These are phyloP conservation scores for Diutina scorzettiae DNA, from an alignment of 1,139 yeast genomes.

Conservation along the genomic window DNA sequence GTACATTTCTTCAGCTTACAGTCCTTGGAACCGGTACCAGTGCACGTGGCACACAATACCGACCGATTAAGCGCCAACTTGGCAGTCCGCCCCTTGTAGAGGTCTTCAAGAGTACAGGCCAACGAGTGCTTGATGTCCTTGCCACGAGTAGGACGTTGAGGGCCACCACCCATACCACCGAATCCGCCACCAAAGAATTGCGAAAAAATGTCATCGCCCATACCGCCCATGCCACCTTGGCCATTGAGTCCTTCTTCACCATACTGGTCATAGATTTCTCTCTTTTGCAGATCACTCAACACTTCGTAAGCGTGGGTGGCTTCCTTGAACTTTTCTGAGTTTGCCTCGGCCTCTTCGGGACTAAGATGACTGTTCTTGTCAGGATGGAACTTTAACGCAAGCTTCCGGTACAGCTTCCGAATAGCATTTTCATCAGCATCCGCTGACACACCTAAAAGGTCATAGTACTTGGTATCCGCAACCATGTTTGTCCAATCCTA, in stretches of 20 bases:
- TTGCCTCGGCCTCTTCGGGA: conserved; percentile 61
- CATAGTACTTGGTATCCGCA: conserved; percentile 82
- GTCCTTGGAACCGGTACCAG: conserved; percentile 93
- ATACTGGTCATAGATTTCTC: conserved; percentile 77
- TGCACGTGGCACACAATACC: conserved; percentile 74
- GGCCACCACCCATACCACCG: conserved; percentile 42
- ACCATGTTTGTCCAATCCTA: conserved; percentile 48
- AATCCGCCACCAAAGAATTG: conserved; percentile 80
- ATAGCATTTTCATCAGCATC: conserved; percentile 73
- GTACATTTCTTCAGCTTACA: conserved; percentile 84
- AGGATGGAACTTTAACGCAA: conserved; percentile 91
- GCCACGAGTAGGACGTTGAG: conserved; percentile 55
- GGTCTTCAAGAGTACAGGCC: conserved; percentile 78
- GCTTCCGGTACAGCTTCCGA: conserved; percentile 89
- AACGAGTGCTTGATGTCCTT: conserved; percentile 87
- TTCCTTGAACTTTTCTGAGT: conserved; percentile 79
- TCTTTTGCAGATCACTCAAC: conserved; percentile 75
- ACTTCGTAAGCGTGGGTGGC: conserved; percentile 85
- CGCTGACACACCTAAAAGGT: conserved; percentile 68
- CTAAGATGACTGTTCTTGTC: conserved; percentile 53
- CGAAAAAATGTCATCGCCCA: conserved; percentile 75
- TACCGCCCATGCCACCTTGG: conserved; percentile 64
- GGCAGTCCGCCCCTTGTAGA: conserved; percentile 89
- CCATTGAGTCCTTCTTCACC: conserved; percentile 89
- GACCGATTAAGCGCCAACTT: conserved; percentile 92